Base-by-base conservation (phyloP, 345 rosid genomes). In the Jatropha curcas region DNA sequence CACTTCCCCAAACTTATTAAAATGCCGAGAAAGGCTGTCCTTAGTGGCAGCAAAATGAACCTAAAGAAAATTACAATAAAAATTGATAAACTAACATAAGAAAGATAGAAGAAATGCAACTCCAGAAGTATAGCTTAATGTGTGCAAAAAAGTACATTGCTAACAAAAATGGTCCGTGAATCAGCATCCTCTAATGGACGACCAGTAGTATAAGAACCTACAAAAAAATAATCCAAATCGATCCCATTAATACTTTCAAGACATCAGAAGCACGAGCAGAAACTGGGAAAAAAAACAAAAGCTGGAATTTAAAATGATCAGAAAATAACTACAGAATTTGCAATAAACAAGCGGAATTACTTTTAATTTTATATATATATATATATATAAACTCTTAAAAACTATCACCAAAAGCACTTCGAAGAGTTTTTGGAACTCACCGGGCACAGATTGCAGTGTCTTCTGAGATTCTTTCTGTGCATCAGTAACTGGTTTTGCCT, bases 21-120 rank as follows among this genome's bases (percentile, higher is more conserved):
- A 93, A 79, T 93, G 97, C 72, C 92, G 86, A 43, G 97, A 93
- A 79, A 93, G 91, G 74, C 88, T 87, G 70, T 93, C 97, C 87
- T 89, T 91, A 60, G 97, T 90, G 39, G 99, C 98, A 79, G 88
- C 97, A 84, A 89, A 88, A 84, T 96, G 94, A 82, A 96, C 99
- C 99, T 96, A 88, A 55, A 33, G 19, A 83, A 45, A 67, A 72
- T 63, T 60, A 74, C 20, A 56, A 68, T 31, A 68, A 60, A 66
- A 71, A 67, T 13, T n/a, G 72, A 16, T 45, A 41, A 41, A 41
- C 7, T 1, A 41, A 2, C 45, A 71, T 67, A 75, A 68, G 31
- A 72, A 74, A 19, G 45, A 27, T n/a, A 77, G 27, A 76, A 70
- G 20, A 17, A 4, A 58, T 20, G 74, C 11, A 11, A 20, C 65